A percentile compares a stretch with the other conserved stretches of the same genome.
phyloP scores from a whole-genome alignment of 768 basidiomycete genomes.

The Mycena latifolia region DNA sequence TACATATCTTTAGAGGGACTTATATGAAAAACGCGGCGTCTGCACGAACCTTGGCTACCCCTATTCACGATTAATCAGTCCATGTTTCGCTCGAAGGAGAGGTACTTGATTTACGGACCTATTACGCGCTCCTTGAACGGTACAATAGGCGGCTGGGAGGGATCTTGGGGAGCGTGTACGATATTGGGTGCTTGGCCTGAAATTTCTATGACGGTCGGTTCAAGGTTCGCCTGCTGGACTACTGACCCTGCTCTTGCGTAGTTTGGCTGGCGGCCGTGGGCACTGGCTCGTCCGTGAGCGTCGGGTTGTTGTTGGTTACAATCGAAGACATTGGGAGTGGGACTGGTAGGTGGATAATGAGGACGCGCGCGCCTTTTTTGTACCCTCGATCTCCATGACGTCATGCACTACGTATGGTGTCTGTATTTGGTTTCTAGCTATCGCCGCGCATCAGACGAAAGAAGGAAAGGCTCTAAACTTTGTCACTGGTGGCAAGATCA shows the following conservation, averaged over 20 bases:
- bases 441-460: too few relatives aligned
- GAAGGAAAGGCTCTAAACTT: too few relatives aligned
- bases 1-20: background rate
- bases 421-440: background rate
- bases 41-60: constrained; percentile 49
- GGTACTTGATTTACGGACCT: constrained; percentile 52
- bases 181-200: constrained; percentile 6
- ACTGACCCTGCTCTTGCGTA: constrained; percentile 4
- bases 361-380: too few relatives aligned
- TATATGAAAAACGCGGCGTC: background rate
- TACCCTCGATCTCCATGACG: background rate
- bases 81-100: constrained; percentile 12
- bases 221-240: background rate
- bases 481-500: too few relatives aligned
- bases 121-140: constrained; percentile 73
- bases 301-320: background rate
- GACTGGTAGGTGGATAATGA: background rate
- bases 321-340: constrained; percentile 18
- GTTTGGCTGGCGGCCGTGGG: background rate
- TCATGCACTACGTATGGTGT: background rate
- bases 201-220: background rate
- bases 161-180: background rate
- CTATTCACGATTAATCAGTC: constrained; percentile 28
- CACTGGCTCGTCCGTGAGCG: constrained; percentile 12
- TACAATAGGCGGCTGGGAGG: constrained; percentile 38